Evolutionary conservation across 768 basidiomycete species (phyloP).

Genomic region (Basidioascus undulatus): DNA sequence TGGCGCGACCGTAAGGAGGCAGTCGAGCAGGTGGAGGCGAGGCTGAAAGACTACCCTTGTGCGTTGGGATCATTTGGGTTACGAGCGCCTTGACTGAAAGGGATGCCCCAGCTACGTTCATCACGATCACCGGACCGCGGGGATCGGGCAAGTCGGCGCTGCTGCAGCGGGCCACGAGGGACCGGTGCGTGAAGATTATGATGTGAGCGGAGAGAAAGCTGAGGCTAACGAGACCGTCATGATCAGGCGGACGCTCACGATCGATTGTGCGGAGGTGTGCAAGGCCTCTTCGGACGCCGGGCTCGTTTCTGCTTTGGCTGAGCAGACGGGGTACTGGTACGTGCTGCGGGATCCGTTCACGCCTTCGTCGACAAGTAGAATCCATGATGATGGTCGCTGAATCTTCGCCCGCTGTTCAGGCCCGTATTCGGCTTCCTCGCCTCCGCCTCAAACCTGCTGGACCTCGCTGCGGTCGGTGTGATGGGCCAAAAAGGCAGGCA

Average conservation of each 20-base stretch:
- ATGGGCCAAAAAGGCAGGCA: constrained; percentile 71
- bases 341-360: too few species aligned
- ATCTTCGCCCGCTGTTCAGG: constrained; percentile 22
- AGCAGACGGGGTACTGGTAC: constrained; percentile 46
- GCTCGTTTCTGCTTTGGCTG: constrained; percentile 30
- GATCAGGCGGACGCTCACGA: constrained; percentile 41
- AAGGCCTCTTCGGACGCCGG: constrained; percentile 21
- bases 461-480: constrained; percentile 76
- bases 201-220: too few species aligned
- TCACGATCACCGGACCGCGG: constrained; percentile 21
- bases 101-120: constrained; percentile 18
- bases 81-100: background rate
- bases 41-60: constrained; percentile 58
- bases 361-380: too few species aligned
- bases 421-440: constrained; percentile 60
- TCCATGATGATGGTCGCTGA: background rate
- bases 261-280: constrained; percentile 57
- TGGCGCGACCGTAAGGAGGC: constrained; percentile 78
- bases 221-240: too few species aligned
- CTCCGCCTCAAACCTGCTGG: constrained; percentile 34
- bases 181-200: too few species aligned
- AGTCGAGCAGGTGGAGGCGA: constrained; percentile 36
- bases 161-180: constrained; percentile 16
- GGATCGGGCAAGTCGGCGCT: constrained; percentile 22
- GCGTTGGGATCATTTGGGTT: constrained; percentile 11